These are phyloP conservation scores for Carex littledalei DNA, from an alignment of 176 grass and related monocot species.

Conservation along the genomic window DNA sequence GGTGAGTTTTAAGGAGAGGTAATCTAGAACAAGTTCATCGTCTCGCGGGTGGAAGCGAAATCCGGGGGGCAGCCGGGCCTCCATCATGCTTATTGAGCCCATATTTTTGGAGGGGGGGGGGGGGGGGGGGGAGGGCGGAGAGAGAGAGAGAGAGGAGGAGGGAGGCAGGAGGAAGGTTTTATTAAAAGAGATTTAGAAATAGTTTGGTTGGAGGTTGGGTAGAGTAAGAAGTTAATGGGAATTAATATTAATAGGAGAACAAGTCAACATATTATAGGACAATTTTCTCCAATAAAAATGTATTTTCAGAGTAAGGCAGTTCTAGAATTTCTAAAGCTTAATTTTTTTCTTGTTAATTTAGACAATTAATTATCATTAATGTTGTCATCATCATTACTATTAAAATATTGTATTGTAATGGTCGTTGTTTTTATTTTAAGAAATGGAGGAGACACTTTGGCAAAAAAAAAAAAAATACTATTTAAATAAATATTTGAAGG, in stretches of 20 bases:
- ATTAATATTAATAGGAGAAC: constrained; percentile 23
- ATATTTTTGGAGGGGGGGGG: background rate
- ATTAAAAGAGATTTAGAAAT: constrained; percentile 2
- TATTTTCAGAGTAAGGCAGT: background rate
- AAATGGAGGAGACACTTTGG: background rate
- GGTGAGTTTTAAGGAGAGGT: constrained; percentile 59
- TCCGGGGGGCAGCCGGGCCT: constrained; percentile 64
- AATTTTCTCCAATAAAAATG: background rate
- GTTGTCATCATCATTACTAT: background rate
- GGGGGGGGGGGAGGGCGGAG: background rate
- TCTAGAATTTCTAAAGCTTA: background rate
- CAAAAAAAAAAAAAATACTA: background rate
- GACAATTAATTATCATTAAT: constrained; percentile 6
- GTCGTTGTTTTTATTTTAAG: background rate
- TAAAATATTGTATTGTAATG: background rate
- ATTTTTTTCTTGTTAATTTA: background rate
- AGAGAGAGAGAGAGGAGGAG: background rate
- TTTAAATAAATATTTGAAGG: background rate
- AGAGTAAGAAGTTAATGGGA: constrained; percentile 31
- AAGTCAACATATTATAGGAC: background rate
- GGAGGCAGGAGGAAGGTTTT: background rate
- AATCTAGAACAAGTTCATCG: constrained; percentile 82
- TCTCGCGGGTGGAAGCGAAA: constrained; percentile 86
- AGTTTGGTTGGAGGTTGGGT: background rate
- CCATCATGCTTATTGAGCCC: constrained; percentile 80